phyloP scores from a whole-genome alignment of 1,284 basidiomycete genomes.

The Boletus sp. region DNA sequence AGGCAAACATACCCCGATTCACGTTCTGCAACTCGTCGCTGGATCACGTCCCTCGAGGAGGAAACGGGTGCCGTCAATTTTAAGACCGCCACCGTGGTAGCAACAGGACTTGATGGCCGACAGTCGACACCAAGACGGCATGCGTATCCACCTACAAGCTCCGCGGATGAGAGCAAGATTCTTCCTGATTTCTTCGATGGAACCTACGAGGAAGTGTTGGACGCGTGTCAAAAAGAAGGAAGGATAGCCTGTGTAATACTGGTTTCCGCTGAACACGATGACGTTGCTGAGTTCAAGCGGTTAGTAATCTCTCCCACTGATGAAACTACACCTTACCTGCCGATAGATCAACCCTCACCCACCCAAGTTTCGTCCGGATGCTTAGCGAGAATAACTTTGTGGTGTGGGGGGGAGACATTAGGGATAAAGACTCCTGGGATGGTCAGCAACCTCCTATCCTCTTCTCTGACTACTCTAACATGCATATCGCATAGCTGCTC shows the following conservation, averaged over 20 bases:
- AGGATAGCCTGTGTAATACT: conserved; percentile 79
- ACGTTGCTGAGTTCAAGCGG: conserved; percentile 84
- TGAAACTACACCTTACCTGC: conserved; percentile 1
- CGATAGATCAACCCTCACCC: conserved; percentile 68
- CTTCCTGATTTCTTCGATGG: conserved; percentile 80
- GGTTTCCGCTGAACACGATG: conserved; percentile 89
- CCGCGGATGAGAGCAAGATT: conserved; percentile 41
- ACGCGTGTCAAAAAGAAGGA: conserved; percentile 64
- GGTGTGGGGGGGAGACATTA: conserved; percentile 77
- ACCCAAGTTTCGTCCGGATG: conserved; percentile 55
- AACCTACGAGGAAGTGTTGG: conserved; percentile 80
- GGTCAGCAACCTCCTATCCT: conserved; percentile 44
- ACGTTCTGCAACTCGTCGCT: conserved; percentile 59
- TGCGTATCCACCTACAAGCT: conserved; percentile 23
- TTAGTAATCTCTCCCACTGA: conserved; percentile 28
- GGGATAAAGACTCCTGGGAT: conserved; percentile 79
- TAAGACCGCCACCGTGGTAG: conserved; percentile 33
- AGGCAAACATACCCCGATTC: conserved; percentile 36
- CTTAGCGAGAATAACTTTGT: conserved; percentile 60
- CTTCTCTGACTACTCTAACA: conserved; percentile 1
- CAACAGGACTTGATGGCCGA: conserved; percentile 36
- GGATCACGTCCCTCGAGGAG: conserved; percentile 75
- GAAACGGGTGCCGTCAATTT: conserved; percentile 70
- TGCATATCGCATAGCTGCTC: conserved; percentile 54
- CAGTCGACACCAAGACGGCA: conserved; percentile 27